Evolutionary conservation across 2,329 filamentous ascomycete genomes (phyloP).

Genomic region (Cercospora sp.): DNA sequence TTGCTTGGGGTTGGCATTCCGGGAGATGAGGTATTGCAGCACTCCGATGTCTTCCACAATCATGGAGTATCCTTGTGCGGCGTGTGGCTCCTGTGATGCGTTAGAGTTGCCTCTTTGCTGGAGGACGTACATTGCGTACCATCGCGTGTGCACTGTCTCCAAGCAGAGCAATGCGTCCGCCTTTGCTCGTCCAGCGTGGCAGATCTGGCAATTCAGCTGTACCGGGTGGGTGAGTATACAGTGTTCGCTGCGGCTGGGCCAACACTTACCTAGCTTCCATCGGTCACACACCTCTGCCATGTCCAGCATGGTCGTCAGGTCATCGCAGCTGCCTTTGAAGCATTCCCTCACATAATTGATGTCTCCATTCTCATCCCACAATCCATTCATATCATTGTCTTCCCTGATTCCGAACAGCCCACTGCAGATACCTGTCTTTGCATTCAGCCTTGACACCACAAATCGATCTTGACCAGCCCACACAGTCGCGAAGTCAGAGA

Average conservation of each 20-base stretch:
- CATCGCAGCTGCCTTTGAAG: conserved; percentile 14
- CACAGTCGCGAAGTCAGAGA: conserved; percentile 8
- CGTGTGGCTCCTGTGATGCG: conserved; percentile 8
- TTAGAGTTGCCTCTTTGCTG: background rate
- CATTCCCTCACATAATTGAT: conserved; percentile 11
- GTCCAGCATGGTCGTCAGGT: conserved; percentile 3
- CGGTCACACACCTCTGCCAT: conserved; percentile 15
- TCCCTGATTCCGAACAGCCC: conserved; percentile 8
- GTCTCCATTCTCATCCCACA: conserved; percentile 20
- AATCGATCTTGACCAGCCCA: conserved; percentile 12
- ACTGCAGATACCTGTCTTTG: background rate
- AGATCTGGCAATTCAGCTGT: conserved; percentile 20
- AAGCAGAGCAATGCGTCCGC: conserved; percentile 14
- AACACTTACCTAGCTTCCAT: conserved; percentile 16
- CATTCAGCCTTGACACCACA: conserved; percentile 13
- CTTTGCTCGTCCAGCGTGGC: conserved; percentile 16
- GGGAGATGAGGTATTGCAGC: conserved; percentile 16
- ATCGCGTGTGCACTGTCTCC: conserved; percentile 21
- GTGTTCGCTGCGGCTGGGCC: background rate
- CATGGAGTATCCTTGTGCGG: conserved; percentile 20
- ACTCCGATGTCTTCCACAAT: conserved; percentile 21
- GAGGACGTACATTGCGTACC: background rate
- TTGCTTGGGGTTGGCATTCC: background rate
- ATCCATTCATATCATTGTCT: conserved; percentile 12
- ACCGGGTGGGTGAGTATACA: background rate